Conservation (phyloP, 129 eudicot genomes). For the Tagetes patula region DNA sequence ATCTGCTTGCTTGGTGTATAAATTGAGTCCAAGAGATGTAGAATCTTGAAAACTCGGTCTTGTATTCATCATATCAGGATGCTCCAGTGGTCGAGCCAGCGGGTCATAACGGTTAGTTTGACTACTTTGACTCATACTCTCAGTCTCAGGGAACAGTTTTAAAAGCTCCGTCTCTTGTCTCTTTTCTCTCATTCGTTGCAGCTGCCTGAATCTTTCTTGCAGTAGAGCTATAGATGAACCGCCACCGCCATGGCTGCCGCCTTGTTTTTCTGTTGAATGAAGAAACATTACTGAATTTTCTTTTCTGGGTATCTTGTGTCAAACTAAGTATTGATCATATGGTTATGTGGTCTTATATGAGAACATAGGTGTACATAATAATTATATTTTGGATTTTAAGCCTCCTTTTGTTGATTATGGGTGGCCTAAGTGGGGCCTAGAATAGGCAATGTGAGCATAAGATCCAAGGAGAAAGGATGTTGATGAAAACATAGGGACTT, state of each 20-base stretch:
- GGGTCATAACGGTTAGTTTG: constrained; percentile 29
- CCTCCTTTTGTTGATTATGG: constrained; percentile 39
- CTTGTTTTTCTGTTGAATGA: constrained; percentile 37
- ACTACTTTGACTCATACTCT: constrained; percentile 4
- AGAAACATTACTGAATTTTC: constrained; percentile 17
- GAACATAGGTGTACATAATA: constrained; percentile 19
- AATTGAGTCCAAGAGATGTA: constrained; percentile 48
- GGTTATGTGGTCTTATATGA: constrained; percentile 26
- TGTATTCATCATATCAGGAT: constrained; percentile 15
- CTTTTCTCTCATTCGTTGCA: constrained; percentile 52
- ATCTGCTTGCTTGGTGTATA: constrained; percentile 31
- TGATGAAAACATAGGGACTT: constrained; percentile 40
- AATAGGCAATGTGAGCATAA: constrained; percentile 22
- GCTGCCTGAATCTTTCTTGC: constrained; percentile 60
- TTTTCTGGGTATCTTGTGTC: constrained; percentile 10
- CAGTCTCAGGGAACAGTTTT: constrained; percentile 34
- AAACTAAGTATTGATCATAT: constrained; percentile 10
- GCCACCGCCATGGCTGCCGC: constrained; percentile 1
- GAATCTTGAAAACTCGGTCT: constrained; percentile 40
- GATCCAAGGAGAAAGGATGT: constrained; percentile 46
- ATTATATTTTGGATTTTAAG: constrained; percentile 15
- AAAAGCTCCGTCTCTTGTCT: constrained; percentile 44
- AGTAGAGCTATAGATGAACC: constrained; percentile 50
- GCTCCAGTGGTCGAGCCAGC: constrained; percentile 16
- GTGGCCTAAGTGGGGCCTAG: constrained; percentile 14